These are phyloP conservation scores for Borealophlyctis nickersoniae DNA, from an alignment of 192 early-diverging fungal species.

Conservation along the genomic window DNA sequence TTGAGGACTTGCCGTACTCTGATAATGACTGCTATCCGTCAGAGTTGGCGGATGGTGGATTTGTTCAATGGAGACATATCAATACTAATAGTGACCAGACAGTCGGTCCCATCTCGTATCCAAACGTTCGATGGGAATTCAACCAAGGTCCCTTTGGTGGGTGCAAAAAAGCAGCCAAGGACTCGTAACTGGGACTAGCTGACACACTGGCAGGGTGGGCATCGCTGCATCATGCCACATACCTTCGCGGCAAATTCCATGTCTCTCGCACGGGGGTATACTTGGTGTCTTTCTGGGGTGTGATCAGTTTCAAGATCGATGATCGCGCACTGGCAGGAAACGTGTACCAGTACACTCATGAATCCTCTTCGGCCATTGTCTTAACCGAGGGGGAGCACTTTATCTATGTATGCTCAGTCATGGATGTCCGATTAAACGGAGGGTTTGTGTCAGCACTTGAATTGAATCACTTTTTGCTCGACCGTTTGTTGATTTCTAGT, in stretches of 20 bases:
- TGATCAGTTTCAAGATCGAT: constrained; percentile 69
- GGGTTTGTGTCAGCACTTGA: constrained; percentile 30
- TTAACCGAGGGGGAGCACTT: constrained; percentile 51
- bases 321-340: constrained; percentile 57
- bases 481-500: constrained; percentile 15
- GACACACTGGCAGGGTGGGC: constrained; percentile 38
- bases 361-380: constrained; percentile 33
- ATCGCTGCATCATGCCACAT: constrained; percentile 41
- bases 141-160: constrained; percentile 53
- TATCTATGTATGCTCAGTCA: constrained; percentile 53
- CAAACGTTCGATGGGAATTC: constrained; percentile 59
- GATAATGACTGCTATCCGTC: constrained; percentile 53
- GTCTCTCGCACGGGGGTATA: constrained; percentile 40
- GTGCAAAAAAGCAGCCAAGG: not conserved
- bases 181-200: constrained; percentile 10
- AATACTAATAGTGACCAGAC: constrained; percentile 46
- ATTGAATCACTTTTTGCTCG: too few relatives aligned
- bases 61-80: constrained; percentile 55
- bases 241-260: constrained; percentile 42
- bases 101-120: constrained; percentile 48
- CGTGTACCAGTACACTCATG: constrained; percentile 56
- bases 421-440: constrained; percentile 72
- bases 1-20: constrained; percentile 52
- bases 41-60: constrained; percentile 60
- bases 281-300: constrained; percentile 40